Conservation (phyloP, 2,329 filamentous ascomycete genomes). For the Epichloe coenophiala region DNA sequence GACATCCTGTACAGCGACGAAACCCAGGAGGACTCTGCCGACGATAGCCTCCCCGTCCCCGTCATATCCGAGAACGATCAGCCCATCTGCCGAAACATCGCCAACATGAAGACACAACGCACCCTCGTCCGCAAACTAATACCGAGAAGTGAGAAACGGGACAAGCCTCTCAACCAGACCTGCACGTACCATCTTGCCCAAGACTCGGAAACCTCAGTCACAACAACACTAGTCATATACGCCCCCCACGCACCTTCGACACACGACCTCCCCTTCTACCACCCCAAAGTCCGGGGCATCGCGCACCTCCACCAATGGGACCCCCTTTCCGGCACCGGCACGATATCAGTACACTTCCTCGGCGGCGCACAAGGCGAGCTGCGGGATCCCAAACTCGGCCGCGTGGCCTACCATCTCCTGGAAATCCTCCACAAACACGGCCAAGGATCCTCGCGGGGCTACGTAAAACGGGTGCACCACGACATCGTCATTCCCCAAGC, state of each 20-base stretch:
- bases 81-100: slow-evolving; percentile 10
- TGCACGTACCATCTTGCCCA: slow-evolving; percentile 52
- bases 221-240: slow-evolving; percentile 48
- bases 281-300: slow-evolving; percentile 61
- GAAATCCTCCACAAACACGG: slow-evolving; percentile 61
- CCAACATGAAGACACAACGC: slow-evolving; percentile 32
- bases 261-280: slow-evolving; percentile 70
- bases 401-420: slow-evolving; percentile 57
- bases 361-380: slow-evolving; percentile 27
- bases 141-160: slow-evolving; percentile 66
- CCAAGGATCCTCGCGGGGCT: slow-evolving; percentile 48
- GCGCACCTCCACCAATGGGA: slow-evolving; percentile 63
- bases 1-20: slow-evolving; percentile 45
- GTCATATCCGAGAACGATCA: background rate
- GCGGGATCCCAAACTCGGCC: slow-evolving; percentile 36
- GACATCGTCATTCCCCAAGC: slow-evolving; percentile 64
- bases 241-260: slow-evolving; percentile 52
- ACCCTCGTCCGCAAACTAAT: slow-evolving; percentile 65
- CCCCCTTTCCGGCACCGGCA: slow-evolving; percentile 26
- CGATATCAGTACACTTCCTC: slow-evolving; percentile 47
- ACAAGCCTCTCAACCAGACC: slow-evolving; percentile 66
- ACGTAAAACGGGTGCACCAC: slow-evolving; percentile 72
- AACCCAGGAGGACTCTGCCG: background rate
- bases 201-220: slow-evolving; percentile 9
- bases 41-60: background rate